Conservation (phyloP, 352 stramenopile species). For the Phytopythium litorale region DNA sequence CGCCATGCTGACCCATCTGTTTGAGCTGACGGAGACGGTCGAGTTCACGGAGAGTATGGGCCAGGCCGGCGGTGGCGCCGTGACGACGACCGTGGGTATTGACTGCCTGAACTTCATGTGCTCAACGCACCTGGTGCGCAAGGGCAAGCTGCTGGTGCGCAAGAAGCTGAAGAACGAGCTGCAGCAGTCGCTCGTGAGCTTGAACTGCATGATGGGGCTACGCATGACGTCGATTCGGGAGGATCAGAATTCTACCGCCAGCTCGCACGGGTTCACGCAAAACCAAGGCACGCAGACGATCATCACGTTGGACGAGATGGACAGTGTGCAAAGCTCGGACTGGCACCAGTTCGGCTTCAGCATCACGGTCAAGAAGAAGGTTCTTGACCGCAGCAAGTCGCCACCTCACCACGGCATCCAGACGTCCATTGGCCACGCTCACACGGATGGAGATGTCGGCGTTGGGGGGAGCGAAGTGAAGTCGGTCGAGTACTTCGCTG, state of each 20-base stretch:
- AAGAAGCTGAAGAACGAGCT: conserved; percentile 83
- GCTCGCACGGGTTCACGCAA: conserved; percentile 36
- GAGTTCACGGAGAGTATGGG: conserved; percentile 64
- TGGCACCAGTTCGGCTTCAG: conserved; percentile 76
- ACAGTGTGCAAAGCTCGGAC: conserved; percentile 59
- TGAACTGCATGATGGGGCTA: conserved; percentile 88
- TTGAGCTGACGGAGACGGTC: conserved; percentile 81
- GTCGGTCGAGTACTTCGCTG: conserved; percentile 74
- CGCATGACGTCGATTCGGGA: conserved; percentile 61
- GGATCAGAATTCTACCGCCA: conserved; percentile 27
- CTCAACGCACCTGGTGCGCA: conserved; percentile 77
- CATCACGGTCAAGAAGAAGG: conserved; percentile 64
- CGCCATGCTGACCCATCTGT: conserved; percentile 77
- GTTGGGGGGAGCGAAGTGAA: conserved; percentile 16
- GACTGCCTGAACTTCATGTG: conserved; percentile 86
- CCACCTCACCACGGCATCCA: conserved; percentile 15
- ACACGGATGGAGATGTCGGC: conserved; percentile 12
- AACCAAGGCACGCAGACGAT: conserved; percentile 62
- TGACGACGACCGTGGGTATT: conserved; percentile 61
- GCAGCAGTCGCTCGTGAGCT: conserved; percentile 57
- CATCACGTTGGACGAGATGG: conserved; percentile 80
- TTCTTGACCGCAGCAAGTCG: conserved; percentile 16
- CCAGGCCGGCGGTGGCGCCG: conserved; percentile 24
- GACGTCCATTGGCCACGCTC: conserved; percentile 23
- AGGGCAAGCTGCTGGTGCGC: conserved; percentile 52